These are phyloP conservation scores for Perkinsus chesapeaki DNA, from an alignment of 169 alveolate species.

Conservation along the genomic window DNA sequence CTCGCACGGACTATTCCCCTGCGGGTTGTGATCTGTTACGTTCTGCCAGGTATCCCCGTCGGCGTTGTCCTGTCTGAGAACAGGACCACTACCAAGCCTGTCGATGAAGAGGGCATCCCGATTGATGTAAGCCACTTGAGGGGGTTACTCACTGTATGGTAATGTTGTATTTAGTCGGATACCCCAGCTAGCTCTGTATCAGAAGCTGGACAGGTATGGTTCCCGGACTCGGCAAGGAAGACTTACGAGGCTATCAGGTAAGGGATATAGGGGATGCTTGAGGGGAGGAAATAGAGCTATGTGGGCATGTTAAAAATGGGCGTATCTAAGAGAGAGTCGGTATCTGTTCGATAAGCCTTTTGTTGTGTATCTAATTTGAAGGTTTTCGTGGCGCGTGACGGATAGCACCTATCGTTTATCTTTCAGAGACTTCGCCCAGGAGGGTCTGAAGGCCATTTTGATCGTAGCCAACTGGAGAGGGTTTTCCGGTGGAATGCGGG, in stretches of 20 bases:
- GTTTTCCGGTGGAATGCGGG: slow-evolving; percentile 33
- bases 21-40: not conserved
- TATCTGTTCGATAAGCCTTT: too few species aligned
- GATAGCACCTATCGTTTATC: too few species aligned
- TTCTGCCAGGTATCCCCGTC: slow-evolving; percentile 17
- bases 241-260: slow-evolving; percentile 28
- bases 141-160: slow-evolving; percentile 17
- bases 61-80: slow-evolving; percentile 32
- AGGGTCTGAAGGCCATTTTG: slow-evolving; percentile 19
- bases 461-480: slow-evolving; percentile 34
- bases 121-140: not conserved
- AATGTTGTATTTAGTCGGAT: slow-evolving; percentile 25
- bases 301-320: too few species aligned
- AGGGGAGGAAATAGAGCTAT: too few species aligned
- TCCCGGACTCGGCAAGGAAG: slow-evolving; percentile 37
- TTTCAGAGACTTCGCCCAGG: slow-evolving; percentile 20
- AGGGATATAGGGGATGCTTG: too few species aligned
- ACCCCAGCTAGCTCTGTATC: slow-evolving; percentile 20
- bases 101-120: not conserved
- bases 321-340: too few species aligned
- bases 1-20: too few species aligned
- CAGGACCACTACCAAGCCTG: not conserved
- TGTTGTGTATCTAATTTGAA: too few species aligned
- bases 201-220: slow-evolving; percentile 33
- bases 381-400: too few species aligned